Base-by-base conservation (phyloP, 1,284 basidiomycete species). In the Cryptococcus sp. region DNA sequence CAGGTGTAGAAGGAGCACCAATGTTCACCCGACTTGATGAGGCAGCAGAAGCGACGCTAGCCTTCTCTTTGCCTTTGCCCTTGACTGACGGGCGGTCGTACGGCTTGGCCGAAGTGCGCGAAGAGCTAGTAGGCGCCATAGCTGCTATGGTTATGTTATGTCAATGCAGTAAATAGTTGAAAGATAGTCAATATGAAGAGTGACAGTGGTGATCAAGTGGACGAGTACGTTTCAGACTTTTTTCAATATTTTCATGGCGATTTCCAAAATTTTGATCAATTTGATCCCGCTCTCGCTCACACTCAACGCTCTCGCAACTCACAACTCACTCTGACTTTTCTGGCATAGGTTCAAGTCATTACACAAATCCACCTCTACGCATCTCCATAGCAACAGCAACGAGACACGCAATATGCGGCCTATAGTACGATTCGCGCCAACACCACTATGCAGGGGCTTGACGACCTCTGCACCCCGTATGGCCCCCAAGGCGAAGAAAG, bases 1-100 rank as follows among this genome's bases (percentile, higher is more conserved):
- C 82, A 49, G 82, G 83, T 67, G 88, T 87, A 1, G 88, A 82
- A 0, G 89, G 89, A 4, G 88, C 88, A 20, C 80, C 80, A 27
- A 70, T 49, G 49, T 68, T 57, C 27, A 65, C 54, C 13, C 13
- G 4, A 13, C 31, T 35, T 35, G 31, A 35, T 2, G 47, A 53
- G 20, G 54, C 25, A 1, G 55, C 54, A 10, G 56, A 47, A 8
- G 56, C 25, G 8, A 50, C 17, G 39, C 51, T 17, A 6, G 67
- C 60, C 38, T 61, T 67, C 20, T 51, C 59, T 49, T 66, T 70
- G 19, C 59, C 63, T 39, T 65, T 68, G 22, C 50, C 60, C 54
- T 67, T 64, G 4, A 25, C 53, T 15, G 54, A 45, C 5, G 64
- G 60, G n/a, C 68, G 54, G 41, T 68, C 66, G 57, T 71, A 70